A percentile compares a stretch with the other conserved stretches of the same genome.
These are phyloP conservation scores for Trichoderma oligosporum DNA, from an alignment of 2,329 filamentous ascomycete genomes.

Conservation along the genomic window DNA sequence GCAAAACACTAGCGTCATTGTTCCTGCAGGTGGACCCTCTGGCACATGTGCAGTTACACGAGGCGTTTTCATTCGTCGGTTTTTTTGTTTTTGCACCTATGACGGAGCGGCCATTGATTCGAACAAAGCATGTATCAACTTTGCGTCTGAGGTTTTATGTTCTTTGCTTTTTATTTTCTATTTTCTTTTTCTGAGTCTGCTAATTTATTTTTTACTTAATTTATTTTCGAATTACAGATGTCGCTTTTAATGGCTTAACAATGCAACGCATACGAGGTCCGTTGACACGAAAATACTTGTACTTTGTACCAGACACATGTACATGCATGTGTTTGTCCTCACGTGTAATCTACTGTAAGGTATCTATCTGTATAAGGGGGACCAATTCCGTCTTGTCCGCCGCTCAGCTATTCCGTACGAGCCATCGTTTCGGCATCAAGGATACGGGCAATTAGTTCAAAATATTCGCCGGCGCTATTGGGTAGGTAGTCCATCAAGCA, in stretches of 20 bases:
- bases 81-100: background rate
- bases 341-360: background rate
- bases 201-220: no score
- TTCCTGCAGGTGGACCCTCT: constrained; percentile 19
- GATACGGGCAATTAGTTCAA: background rate
- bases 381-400: no score
- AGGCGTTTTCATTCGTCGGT: constrained; percentile 12
- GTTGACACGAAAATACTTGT: no score
- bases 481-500: no score
- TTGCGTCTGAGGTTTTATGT: background rate
- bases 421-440: no score
- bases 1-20: constrained; percentile 20
- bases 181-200: background rate
- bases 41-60: constrained; percentile 1
- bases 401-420: constrained; percentile 6
- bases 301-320: no score
- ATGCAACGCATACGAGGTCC: background rate
- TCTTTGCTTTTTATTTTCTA: background rate
- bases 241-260: background rate
- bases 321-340: background rate
- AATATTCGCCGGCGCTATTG: background rate
- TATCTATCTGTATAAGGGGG: no score
- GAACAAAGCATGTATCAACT: background rate
- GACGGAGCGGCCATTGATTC: background rate
- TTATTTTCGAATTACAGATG: no score